Base-by-base conservation (phyloP, 176 grass and related monocot species). In the Aegilops umbellulata region DNA sequence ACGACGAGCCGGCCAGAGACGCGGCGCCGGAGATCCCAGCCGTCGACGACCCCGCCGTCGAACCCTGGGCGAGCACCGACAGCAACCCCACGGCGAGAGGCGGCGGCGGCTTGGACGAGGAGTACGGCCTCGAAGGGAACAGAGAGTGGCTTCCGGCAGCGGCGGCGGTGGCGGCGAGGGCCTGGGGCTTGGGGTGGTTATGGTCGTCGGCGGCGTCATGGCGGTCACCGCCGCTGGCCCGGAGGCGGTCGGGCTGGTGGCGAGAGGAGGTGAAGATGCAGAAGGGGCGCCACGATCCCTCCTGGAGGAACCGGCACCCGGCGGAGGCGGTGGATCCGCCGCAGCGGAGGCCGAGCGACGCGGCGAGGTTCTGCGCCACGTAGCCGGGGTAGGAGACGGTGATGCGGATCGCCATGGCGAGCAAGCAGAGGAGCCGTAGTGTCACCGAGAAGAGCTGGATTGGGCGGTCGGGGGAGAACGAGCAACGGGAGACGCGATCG, bases 341-440 rank as follows among this genome's bases (percentile, higher is more conserved):
- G 77, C 94, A 82, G 57, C 90, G 64, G 0, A 57, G 78, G 23
- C 90, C 78, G 71, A 88, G 32, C 24, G 86, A 82, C 19, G 90
- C 25, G 57, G 88, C 85, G 41, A 99, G 63, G 63, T 67, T 94
- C 80, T 99, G 94, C 64, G 92, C 94, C 62, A 96, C 65, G 80
- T 93, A 99, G 25, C 92, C 90, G 80, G 97, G 97, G 89, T 94
- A 94, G 53, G 92, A 94, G 0, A 94, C 62, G 26, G 97, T 97
- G 82, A 93, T 89, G 25, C 97, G 94, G 10, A 99, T 99, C 94
- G 97, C 97, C 97, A 99, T 99, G 74, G 76, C 30, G 47, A 93
- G 6, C 42, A 96, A 35, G 73, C 46, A 75, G 27, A 91, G 73
- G 20, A 95, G 71, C 46, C 88, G 89, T 85, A 89, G 84, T 23